These are phyloP conservation scores for Camelina sativa DNA, from an alignment of 345 rosid genomes.

Conservation along the genomic window DNA sequence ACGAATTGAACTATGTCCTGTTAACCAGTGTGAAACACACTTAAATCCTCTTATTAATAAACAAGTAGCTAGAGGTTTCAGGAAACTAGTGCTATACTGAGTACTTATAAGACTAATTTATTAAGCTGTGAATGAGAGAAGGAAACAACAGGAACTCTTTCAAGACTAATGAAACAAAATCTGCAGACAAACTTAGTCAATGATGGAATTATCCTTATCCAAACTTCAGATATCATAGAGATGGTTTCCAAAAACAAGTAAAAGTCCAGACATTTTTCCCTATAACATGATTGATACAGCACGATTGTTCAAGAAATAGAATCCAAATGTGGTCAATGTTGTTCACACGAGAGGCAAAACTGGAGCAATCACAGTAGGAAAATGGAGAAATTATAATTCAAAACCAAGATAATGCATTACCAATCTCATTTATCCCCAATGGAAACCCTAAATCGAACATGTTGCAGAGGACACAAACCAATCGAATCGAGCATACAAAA, in stretches of 20 bases:
- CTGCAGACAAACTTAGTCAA: not conserved
- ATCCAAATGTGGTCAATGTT: not conserved
- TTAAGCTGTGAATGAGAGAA: no score
- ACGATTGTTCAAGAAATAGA: constrained; percentile 3
- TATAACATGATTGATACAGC: not conserved
- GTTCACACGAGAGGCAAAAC: not conserved
- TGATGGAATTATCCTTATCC: not conserved
- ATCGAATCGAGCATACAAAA: not conserved
- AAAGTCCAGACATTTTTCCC: not conserved
- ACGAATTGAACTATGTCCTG: not conserved
- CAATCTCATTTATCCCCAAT: not conserved
- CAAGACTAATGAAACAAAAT: no score
- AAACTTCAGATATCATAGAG: constrained; percentile 24
- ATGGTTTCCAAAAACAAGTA: constrained; percentile 6
- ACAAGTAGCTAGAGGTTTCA: no score
- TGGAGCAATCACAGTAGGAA: no score
- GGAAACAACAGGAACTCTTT: no score
- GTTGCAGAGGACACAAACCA: not conserved
- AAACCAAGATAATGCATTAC: no score
- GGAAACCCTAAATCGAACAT: constrained; percentile 34
- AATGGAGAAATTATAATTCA: no score
- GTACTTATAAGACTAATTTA: no score
- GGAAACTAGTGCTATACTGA: no score
- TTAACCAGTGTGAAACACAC: not conserved
- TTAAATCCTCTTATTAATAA: not conserved